Base-by-base conservation (phyloP, 1,284 basidiomycete species). In the Sporisorium exsertum region DNA sequence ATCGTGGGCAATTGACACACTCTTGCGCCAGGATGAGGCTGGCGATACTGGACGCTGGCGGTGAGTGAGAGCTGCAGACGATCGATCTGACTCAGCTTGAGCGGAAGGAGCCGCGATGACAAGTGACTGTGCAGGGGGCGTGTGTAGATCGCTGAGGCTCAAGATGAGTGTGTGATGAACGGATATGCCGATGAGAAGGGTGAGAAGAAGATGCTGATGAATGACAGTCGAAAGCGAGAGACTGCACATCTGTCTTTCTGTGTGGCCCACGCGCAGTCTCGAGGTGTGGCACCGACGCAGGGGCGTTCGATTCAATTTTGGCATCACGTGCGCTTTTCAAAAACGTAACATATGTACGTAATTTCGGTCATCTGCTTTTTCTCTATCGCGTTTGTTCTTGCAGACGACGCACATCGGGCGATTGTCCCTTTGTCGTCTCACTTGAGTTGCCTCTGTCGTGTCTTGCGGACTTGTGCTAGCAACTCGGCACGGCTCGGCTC, bases 1-100 rank as follows among this genome's bases (percentile, higher is more conserved):
- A 82, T 83, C 46, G 7, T 67, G 78, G 69, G 59, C 73, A 27
- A 52, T n/a, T n/a, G n/a, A n/a, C 13, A 9, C 18, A 12, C 22
- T 18, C 13, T 22, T 27, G 27, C 22, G 43, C 5, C 15, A 13
- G 15, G 26, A 29, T 16, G 15, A 15, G 26, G 45, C n/a, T 13
- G 52, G 27, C 13, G 29, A 46, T 43, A 27, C 18, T n/a, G 20
- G 52, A 42, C n/a, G 22, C 33, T 43, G 43, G 27, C 29, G 47
- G n/a, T 8, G 18, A 40, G 37, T 4, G 18, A 40, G 37, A 47
- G 15, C 6, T 16, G 5, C 27, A 49, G 47, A 29, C 4, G 47
- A 27, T 27, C 13, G 18, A 32, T 32, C 47, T 32, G 47, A 32
- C 27, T 49, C 16, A 49, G 47, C 47, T 49, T 49, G 26, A 9